These are phyloP conservation scores for Rhizopogon salebrosus DNA, from an alignment of 768 basidiomycete species.

Conservation along the genomic window DNA sequence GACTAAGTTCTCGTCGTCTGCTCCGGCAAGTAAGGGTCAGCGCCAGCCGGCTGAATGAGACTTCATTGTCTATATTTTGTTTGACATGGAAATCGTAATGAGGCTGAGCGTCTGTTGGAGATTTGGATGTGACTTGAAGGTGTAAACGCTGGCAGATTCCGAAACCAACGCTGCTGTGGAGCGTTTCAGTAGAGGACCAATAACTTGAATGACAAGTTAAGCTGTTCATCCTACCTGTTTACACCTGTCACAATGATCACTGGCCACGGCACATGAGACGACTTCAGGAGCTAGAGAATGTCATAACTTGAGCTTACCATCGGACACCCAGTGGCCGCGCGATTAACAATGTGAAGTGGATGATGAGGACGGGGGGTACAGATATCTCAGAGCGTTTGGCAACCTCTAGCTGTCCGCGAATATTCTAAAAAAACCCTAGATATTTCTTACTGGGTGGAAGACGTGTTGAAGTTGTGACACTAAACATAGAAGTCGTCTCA, in stretches of 20 bases:
- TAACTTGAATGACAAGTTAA: not conserved
- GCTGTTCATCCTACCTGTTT: slow-evolving; percentile 46
- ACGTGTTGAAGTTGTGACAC: no score
- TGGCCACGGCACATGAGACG: slow-evolving; percentile 26
- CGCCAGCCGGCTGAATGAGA: slow-evolving; percentile 51
- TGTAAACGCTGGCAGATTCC: slow-evolving; percentile 80
- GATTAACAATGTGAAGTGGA: no score
- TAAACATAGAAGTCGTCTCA: no score
- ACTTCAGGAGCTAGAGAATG: slow-evolving; percentile 25
- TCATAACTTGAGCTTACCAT: no score
- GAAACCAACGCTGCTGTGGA: slow-evolving; percentile 71
- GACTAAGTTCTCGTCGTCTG: slow-evolving; percentile 49
- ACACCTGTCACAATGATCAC: slow-evolving; percentile 68
- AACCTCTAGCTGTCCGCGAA: no score
- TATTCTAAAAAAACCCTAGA: no score
- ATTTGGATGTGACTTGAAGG: slow-evolving; percentile 50
- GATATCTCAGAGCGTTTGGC: no score
- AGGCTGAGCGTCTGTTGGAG: slow-evolving; percentile 48
- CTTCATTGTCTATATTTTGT: slow-evolving; percentile 13
- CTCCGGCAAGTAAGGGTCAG: slow-evolving; percentile 80
- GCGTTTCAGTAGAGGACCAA: not conserved
- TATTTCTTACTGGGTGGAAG: no score
- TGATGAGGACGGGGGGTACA: no score
- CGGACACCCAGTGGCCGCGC: no score
- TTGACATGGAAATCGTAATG: slow-evolving; percentile 20